Percentiles rank a stretch among this genome's conserved stretches.
phyloP scores from a whole-genome alignment of 2,329 filamentous ascomycete species.

The Verticillium nubilum region DNA sequence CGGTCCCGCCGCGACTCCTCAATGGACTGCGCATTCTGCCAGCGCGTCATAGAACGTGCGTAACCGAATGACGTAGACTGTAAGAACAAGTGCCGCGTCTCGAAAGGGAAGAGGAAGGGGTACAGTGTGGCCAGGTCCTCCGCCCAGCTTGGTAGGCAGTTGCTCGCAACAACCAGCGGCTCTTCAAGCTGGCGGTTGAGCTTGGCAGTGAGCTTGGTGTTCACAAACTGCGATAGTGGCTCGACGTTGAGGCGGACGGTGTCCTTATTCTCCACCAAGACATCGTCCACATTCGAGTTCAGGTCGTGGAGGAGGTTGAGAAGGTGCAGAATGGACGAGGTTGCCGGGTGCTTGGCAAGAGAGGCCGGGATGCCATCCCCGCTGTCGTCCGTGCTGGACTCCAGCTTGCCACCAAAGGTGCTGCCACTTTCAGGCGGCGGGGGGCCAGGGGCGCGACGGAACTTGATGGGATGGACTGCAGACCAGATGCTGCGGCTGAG shows the following conservation, averaged over 20 bases:
- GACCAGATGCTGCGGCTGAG: conserved; percentile 80
- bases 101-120: conserved; percentile 96
- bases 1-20: conserved; percentile 79
- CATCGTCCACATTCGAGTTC: conserved; percentile 89
- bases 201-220: conserved; percentile 96
- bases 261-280: conserved; percentile 72
- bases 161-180: conserved; percentile 93
- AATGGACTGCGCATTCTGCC: conserved; percentile 84
- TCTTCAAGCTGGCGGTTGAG: conserved; percentile 95
- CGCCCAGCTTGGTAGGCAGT: conserved; percentile 91
- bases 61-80: conserved; percentile 99
- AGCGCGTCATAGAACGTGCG: conserved; percentile 92
- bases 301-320: conserved; percentile 88
- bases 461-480: conserved; percentile 84
- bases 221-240: conserved; percentile 90
- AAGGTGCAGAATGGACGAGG: conserved; percentile 79
- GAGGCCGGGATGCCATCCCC: conserved; percentile 67
- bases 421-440: conserved; percentile 71
- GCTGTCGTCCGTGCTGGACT: conserved; percentile 46
- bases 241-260: conserved; percentile 69
- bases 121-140: conserved; percentile 91
- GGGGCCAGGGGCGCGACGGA: conserved; percentile 78
- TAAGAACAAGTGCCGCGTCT: conserved; percentile 92
- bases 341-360: conserved; percentile 75
- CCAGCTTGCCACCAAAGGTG: conserved; percentile 46